A percentile compares a stretch with the other conserved stretches of the same genome.
These are phyloP conservation scores for Oxyria digyna DNA, from an alignment of 148 eudicot genomes.

Conservation along the genomic window DNA sequence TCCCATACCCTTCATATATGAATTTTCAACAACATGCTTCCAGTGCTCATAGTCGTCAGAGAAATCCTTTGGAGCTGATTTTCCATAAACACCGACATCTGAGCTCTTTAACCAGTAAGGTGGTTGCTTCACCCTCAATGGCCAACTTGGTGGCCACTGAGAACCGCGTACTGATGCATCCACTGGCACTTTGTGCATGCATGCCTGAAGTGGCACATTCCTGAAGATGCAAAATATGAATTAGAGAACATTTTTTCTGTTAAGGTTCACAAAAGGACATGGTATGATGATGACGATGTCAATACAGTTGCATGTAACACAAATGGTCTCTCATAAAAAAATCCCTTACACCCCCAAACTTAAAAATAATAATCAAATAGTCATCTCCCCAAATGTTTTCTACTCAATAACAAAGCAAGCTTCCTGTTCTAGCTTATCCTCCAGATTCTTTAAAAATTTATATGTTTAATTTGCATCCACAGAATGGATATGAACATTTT, in stretches of 20 bases:
- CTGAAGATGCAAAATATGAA: slow-evolving; percentile 16
- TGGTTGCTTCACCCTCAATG: slow-evolving; percentile 37
- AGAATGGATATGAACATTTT: not conserved
- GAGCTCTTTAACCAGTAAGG: slow-evolving; percentile 57
- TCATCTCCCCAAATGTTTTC: not conserved
- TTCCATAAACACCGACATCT: slow-evolving; percentile 53
- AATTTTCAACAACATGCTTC: slow-evolving; percentile 38
- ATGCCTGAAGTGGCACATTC: slow-evolving; percentile 50
- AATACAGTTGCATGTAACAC: not conserved
- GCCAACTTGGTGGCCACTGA: slow-evolving; percentile 60
- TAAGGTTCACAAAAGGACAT: not conserved
- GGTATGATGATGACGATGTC: not conserved
- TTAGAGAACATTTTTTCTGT: not conserved
- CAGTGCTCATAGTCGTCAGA: slow-evolving; percentile 44
- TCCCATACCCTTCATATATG: slow-evolving; percentile 60
- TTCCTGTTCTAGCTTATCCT: not conserved
- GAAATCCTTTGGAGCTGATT: slow-evolving; percentile 59
- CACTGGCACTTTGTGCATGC: slow-evolving; percentile 53
- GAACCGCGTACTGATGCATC: slow-evolving; percentile 46
- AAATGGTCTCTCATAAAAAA: not conserved
- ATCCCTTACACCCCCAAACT: not conserved
- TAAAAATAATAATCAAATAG: not conserved
- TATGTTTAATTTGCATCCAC: not conserved
- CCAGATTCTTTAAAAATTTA: not conserved
- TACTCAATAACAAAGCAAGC: not conserved